Conservation (phyloP, 2,329 filamentous ascomycete genomes). For the Phaeosphaeria sp. region DNA sequence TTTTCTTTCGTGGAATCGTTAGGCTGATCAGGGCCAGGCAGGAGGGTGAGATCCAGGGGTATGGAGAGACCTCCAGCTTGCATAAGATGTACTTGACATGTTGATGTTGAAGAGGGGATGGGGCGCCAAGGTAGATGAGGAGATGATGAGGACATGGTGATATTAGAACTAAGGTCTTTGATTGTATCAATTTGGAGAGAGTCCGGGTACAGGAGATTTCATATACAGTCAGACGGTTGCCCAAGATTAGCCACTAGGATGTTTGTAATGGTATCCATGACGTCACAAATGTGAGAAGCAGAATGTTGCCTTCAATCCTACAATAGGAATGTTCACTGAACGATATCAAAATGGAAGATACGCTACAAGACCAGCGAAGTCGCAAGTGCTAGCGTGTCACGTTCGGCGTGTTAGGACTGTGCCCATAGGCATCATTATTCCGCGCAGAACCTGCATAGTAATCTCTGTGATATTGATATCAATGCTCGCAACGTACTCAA, state of each 20-base stretch:
- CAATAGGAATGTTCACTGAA: neutral
- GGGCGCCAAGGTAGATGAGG: slow-evolving; percentile 30
- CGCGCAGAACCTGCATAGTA: neutral
- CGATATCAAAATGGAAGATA: neutral
- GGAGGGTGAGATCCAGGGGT: slow-evolving; percentile 55
- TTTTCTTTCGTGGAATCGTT: slow-evolving; percentile 44
- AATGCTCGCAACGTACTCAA: neutral
- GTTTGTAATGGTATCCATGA: slow-evolving; percentile 1
- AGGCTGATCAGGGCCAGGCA: slow-evolving; percentile 52
- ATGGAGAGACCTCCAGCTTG: slow-evolving; percentile 53
- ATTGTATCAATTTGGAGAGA: no score
- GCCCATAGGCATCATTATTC: neutral
- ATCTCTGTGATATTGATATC: neutral
- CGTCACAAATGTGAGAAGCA: slow-evolving; percentile 1
- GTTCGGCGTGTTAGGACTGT: neutral
- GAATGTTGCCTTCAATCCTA: neutral
- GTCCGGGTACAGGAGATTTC: neutral
- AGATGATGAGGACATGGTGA: slow-evolving; percentile 2
- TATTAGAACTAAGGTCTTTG: neutral
- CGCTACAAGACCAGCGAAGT: no score
- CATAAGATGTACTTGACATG: slow-evolving; percentile 42
- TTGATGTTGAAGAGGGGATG: slow-evolving; percentile 29
- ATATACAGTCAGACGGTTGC: neutral
- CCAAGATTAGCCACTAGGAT: neutral
- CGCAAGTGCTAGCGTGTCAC: no score